Base-by-base conservation (phyloP, 1,139 yeast species). In the Protomyces inouyei region DNA sequence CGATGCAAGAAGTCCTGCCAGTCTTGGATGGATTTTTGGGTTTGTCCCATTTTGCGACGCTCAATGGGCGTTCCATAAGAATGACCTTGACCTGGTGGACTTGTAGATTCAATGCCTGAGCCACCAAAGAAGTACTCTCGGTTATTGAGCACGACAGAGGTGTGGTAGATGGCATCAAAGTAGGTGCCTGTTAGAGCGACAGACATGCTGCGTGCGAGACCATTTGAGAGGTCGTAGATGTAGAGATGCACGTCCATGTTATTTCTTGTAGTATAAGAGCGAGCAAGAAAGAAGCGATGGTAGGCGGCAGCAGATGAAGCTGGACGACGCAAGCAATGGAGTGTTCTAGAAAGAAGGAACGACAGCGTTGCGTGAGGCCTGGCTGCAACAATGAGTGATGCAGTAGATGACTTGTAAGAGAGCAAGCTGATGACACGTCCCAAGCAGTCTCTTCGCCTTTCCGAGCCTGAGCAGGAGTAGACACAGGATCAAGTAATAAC, bases 131-230 rank as follows among this genome's bases (percentile, higher is more conserved):
- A 86, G 67, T 81, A 79, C 69, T 86, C 91, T 57, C 77, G 77
- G 14, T 78, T 81, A 14, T 82, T 79, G 12, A 74, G 71, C 28
- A 85, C 88, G 2, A 85, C 80, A 0, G 85, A 79, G 0, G 90
- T 85, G 72, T 86, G 91, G 78, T 85, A 86, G 14, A 86, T 80
- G 25, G 88, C 90, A 52, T 85, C 88, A 12, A 84, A 74, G 18
- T 74, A 70, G 9, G 75, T 72, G 0, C 85, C 85, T 4, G 82
- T 72, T 10, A 82, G 66, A 74, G 78, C 76, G 5, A 78, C 79
- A 5, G 84, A 76, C 67, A 79, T 77, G 43, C 75, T 65, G 8
- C 79, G 74, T 2, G 83, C 83, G 55, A 80, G 68, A 0, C 83
- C 83, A 35, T 74, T 74, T 1, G 88, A 83, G 21, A 86, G 78